These are phyloP conservation scores for Phytophthora cryptogea DNA, from an alignment of 352 stramenopile species.

Conservation along the genomic window DNA sequence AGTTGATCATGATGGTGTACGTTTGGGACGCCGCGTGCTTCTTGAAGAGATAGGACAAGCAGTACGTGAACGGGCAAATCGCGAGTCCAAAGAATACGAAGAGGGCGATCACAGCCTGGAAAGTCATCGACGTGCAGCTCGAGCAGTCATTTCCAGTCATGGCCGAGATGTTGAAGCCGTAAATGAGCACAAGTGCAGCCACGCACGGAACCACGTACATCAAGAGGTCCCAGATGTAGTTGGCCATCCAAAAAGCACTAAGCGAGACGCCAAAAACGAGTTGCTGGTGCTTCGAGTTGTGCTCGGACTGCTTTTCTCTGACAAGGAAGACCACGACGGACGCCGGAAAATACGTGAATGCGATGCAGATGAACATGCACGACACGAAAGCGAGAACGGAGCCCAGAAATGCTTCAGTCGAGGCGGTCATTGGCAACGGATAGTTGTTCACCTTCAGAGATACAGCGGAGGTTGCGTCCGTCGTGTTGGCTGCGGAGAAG, in stretches of 20 bases:
- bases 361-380: constrained; percentile 88
- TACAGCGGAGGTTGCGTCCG: constrained; percentile 23
- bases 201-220: constrained; percentile 89
- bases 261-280: constrained; percentile 94
- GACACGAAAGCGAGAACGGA: constrained; percentile 74
- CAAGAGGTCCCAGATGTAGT: constrained; percentile 93
- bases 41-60: constrained; percentile 68
- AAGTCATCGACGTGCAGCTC: constrained; percentile 52
- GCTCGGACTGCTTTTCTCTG: constrained; percentile 89
- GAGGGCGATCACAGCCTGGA: constrained; percentile 53
- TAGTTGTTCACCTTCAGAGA: constrained; percentile 39
- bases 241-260: constrained; percentile 96
- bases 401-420: constrained; percentile 45
- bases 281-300: constrained; percentile 97
- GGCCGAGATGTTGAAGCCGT: too few species aligned
- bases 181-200: constrained; percentile 45
- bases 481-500: constrained; percentile 57
- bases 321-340: constrained; percentile 96
- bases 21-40: constrained; percentile 67
- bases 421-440: constrained; percentile 51
- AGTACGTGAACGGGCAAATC: constrained; percentile 72
- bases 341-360: constrained; percentile 92
- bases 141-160: constrained; percentile 54
- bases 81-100: constrained; percentile 66
- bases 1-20: constrained; percentile 76